Base-by-base conservation (phyloP, 352 stramenopile genomes). In the Phytophthora cactorum region DNA sequence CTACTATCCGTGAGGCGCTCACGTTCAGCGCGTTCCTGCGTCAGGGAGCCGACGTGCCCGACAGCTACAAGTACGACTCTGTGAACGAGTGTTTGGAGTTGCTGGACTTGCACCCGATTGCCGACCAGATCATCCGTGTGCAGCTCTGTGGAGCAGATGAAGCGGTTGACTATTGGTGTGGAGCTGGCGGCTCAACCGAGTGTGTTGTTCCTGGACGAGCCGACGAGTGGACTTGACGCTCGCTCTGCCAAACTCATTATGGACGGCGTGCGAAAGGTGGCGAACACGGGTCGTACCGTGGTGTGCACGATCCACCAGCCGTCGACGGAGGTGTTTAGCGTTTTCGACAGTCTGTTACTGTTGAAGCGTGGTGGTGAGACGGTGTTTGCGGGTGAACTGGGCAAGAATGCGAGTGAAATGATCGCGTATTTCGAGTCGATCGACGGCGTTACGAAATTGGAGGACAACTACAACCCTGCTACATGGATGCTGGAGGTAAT, bases 261-360 rank as follows among this genome's bases (percentile, higher is more conserved):
- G n/a, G n/a, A n/a, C n/a, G n/a, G n/a, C n/a, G n/a, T n/a, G n/a
- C n/a, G n/a, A n/a, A n/a, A n/a, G n/a, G n/a, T n/a, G n/a, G n/a
- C n/a, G 3, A 52, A 75, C 59, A 81, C 81, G 25, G 89, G 89
- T 0, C 71, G 81, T 14, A 95, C 85, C 1, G 74, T 98, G 10
- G 70, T 98, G 4, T 97, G 94, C 44, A 98, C 91, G 32, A 98
- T 98, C 72, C 94, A 98, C 71, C 94, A 98, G 74, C 94, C 94
- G 41, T 88, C 79, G 10, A 85, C 81, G 1, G 86, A 96, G 50
- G 85, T 98, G 3, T 97, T 98, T 43, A 80, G 50, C 22, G 64
- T 72, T 4, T 72, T 72, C 28, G 57, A 72, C 57, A 67, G 58
- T 47, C 28, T 72, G 34, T 14, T 72, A 7, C 29, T n/a, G n/a